Conservation (phyloP, 371 early-diverging fungal genomes). For the Mucor velutinosus region DNA sequence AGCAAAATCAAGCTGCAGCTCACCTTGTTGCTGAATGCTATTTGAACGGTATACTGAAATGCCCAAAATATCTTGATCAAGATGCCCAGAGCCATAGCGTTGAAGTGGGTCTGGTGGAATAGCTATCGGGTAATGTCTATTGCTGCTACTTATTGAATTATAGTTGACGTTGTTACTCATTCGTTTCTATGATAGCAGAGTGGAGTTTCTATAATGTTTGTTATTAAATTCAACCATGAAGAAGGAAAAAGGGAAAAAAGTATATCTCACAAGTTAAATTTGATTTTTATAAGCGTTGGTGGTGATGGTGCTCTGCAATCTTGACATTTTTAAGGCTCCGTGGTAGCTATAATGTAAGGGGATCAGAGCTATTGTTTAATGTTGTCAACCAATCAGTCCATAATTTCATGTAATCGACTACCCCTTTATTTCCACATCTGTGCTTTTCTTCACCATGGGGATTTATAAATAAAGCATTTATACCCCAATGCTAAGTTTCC, state of each 20-base stretch:
- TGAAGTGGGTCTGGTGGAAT: slow-evolving; percentile 23
- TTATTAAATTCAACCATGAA: not conserved
- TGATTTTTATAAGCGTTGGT: not conserved
- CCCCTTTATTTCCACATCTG: not conserved
- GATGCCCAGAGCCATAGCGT: slow-evolving; percentile 25
- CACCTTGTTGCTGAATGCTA: slow-evolving; percentile 23
- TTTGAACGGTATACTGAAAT: slow-evolving; percentile 25
- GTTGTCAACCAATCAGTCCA: slow-evolving; percentile 4
- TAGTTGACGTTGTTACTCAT: slow-evolving; percentile 5
- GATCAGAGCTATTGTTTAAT: not conserved
- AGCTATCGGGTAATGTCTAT: slow-evolving; percentile 12
- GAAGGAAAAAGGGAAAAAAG: not conserved
- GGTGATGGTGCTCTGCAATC: not conserved
- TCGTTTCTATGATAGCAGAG: not conserved
- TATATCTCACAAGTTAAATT: not conserved
- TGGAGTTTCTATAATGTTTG: not conserved
- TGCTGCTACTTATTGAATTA: slow-evolving; percentile 4
- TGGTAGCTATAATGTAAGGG: not conserved
- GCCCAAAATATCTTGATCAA: slow-evolving; percentile 31
- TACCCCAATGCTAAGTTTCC: not conserved
- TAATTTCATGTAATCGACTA: not conserved
- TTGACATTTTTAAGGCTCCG: not conserved
- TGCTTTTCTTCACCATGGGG: not conserved
- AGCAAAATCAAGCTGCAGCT: not conserved
- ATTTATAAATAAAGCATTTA: not conserved